Base-by-base conservation (phyloP, 306 rosid genomes). In the Pyrus betulifolia region DNA sequence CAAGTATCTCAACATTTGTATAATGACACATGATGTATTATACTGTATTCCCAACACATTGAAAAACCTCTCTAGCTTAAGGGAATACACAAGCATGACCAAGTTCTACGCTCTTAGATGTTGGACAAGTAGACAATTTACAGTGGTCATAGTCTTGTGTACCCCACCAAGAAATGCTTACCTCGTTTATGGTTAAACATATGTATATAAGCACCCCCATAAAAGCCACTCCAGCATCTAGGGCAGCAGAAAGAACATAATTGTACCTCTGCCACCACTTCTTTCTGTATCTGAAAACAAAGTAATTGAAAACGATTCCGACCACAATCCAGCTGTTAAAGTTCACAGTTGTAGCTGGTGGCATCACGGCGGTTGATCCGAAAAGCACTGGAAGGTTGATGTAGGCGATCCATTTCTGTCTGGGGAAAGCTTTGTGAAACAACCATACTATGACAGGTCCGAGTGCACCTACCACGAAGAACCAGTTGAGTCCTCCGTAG, bases 131-230 rank as follows among this genome's bases (percentile, higher is more conserved):
- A 2, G 90, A 87, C 35, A 91, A 78, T 0, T 51, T 58, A 68
- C 93, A 91, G 14, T 88, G 93, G 40, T 89, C 93, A 6, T 19
- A 2, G 22, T 82, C 86, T 8, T 28, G 59, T 2, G 81, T 17
- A 10, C 91, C 95, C 95, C 95, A 88, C 93, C 95, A 89, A 0
- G 71, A 0, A 19, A 89, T 0, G 59, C 74, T 45, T 49, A 2
- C 78, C 0, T 40, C 74, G 18, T 72, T 63, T 81, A 79, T 58
- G 25, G 76, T 81, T 21, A 38, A 83, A 4, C 67, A 42, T 71
- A 89, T 79, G 63, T 85, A 86, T 6, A 89, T 45, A 74, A 88
- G 74, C 78, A 86, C 84, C n/a, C 83, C 82, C 86, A 86, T 85
- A 83, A 88, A 86, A 25, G 86, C 84, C 70, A 84, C 31, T 4